phyloP scores from a whole-genome alignment of 2,329 filamentous ascomycete genomes.

The Fusarium clavum region DNA sequence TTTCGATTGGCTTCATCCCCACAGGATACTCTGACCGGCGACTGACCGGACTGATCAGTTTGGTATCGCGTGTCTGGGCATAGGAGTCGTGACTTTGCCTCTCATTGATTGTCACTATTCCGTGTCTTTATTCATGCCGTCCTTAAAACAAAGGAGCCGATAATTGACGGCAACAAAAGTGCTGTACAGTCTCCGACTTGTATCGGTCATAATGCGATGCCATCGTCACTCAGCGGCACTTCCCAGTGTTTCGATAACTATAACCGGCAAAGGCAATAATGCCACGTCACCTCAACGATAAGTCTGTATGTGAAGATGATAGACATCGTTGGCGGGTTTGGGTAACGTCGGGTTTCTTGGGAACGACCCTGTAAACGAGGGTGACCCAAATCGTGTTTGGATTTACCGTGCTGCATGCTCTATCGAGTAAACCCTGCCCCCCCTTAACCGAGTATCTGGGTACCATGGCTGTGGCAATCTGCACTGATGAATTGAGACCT shows the following conservation, averaged over 20 bases:
- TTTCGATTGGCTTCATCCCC: slow-evolving; percentile 43
- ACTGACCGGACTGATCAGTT: slow-evolving; percentile 8
- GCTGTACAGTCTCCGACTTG: neutral
- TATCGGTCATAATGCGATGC: slow-evolving; percentile 16
- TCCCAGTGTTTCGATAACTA: slow-evolving; percentile 32
- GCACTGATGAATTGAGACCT: slow-evolving; percentile 34
- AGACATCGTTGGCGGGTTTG: slow-evolving; percentile 14
- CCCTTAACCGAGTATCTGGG: slow-evolving; percentile 46
- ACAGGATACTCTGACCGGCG: slow-evolving; percentile 26
- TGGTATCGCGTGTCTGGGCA: slow-evolving; percentile 19
- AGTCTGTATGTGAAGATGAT: slow-evolving; percentile 11
- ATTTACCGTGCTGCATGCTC: slow-evolving; percentile 44
- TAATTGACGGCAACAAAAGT: neutral
- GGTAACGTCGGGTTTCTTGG: slow-evolving; percentile 20
- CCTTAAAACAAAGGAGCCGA: neutral
- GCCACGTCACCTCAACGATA: slow-evolving; percentile 41
- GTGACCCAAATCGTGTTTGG: slow-evolving; percentile 39
- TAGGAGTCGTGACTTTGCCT: slow-evolving; percentile 13
- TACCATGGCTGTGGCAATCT: slow-evolving; percentile 39
- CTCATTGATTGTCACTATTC: neutral
- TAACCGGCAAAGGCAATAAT: slow-evolving; percentile 28
- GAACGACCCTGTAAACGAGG: slow-evolving; percentile 26
- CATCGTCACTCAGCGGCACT: slow-evolving; percentile 30
- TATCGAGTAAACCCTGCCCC: slow-evolving; percentile 38
- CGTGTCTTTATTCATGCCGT: neutral